Conservation (phyloP, 345 rosid species). For the Boechera divaricarpa region DNA sequence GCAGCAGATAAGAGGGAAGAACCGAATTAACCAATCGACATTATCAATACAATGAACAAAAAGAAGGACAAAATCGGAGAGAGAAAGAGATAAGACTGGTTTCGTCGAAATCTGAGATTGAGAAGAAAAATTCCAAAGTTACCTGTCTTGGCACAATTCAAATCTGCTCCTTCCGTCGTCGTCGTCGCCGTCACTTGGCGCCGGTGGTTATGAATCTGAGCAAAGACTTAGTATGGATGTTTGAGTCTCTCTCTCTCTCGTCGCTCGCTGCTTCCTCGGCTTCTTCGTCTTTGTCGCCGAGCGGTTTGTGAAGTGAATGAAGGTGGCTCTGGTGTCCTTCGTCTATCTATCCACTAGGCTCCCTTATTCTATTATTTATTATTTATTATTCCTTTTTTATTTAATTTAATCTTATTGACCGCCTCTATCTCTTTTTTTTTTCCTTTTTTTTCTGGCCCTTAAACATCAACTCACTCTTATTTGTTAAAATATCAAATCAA, state of each 20-base stretch:
- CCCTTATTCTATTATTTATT: conserved; percentile 32
- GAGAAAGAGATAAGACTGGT: conserved; percentile 20
- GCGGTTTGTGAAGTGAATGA: conserved; percentile 47
- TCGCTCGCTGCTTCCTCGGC: conserved; percentile 30
- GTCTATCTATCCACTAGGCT: conserved; percentile 47
- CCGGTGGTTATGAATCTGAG: conserved; percentile 28
- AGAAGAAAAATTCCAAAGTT: background rate
- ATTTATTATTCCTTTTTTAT: no score
- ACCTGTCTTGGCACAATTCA: conserved; percentile 36
- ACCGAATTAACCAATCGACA: conserved; percentile 30
- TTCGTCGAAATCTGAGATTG: conserved; percentile 45
- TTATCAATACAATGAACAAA: conserved; percentile 29
- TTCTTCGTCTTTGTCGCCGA: conserved; percentile 50
- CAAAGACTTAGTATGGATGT: background rate
- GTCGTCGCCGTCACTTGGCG: conserved; percentile 19
- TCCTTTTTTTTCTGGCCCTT: background rate
- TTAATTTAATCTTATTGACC: conserved; percentile 27
- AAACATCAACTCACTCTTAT: conserved; percentile 1
- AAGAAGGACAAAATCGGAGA: background rate
- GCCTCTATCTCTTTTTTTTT: conserved; percentile 12
- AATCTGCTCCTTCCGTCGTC: conserved; percentile 33
- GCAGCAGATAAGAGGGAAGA: background rate
- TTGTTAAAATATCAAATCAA: conserved; percentile 20
- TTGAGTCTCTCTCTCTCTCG: background rate
- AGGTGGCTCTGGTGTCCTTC: conserved; percentile 45